Evolutionary conservation across 805 yeast species (phyloP).

Genomic region (Wickerhamomyces chaumierensis): DNA sequence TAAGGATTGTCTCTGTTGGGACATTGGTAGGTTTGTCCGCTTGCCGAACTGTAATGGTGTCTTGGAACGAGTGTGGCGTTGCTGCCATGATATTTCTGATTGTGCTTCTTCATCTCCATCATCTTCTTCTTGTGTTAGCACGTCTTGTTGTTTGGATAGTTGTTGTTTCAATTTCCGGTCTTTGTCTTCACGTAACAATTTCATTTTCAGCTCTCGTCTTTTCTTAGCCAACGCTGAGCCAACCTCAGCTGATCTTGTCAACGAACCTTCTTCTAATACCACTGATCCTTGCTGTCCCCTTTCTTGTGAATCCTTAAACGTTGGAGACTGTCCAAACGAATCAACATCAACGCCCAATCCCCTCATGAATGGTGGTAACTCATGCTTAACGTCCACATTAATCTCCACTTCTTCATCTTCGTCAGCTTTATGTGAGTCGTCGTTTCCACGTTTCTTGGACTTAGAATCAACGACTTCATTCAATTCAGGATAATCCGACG

Average conservation of each 20-base stretch:
- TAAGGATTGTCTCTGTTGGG: conserved; percentile 48
- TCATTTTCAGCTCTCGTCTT: conserved; percentile 45
- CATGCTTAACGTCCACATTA: conserved; percentile 62
- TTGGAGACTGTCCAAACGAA: too few relatives aligned
- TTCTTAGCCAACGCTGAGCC: conserved; percentile 64
- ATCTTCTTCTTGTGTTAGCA: conserved; percentile 5
- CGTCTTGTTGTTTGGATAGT: neutral
- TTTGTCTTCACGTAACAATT: conserved; percentile 42
- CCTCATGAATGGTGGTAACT: conserved; percentile 61
- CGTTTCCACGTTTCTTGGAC: too few relatives aligned
- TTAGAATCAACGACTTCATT: conserved; percentile 14
- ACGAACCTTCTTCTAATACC: conserved; percentile 56
- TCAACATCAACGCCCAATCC: conserved; percentile 30
- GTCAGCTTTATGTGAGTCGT: too few relatives aligned
- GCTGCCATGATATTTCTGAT: too few relatives aligned
- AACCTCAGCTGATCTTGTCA: conserved; percentile 61
- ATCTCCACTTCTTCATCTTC: conserved; percentile 33
- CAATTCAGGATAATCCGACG: conserved; percentile 60
- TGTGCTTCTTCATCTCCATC: conserved; percentile 25
- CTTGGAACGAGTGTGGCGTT: too few relatives aligned
- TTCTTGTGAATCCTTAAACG: too few relatives aligned
- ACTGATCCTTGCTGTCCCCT: conserved; percentile 23
- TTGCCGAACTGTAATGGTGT: conserved; percentile 21
- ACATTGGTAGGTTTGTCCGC: conserved; percentile 28
- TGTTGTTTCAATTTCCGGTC: conserved; percentile 38